Base-by-base conservation (phyloP, 495 filamentous ascomycete genomes). In the Penicillium samsonianum region DNA sequence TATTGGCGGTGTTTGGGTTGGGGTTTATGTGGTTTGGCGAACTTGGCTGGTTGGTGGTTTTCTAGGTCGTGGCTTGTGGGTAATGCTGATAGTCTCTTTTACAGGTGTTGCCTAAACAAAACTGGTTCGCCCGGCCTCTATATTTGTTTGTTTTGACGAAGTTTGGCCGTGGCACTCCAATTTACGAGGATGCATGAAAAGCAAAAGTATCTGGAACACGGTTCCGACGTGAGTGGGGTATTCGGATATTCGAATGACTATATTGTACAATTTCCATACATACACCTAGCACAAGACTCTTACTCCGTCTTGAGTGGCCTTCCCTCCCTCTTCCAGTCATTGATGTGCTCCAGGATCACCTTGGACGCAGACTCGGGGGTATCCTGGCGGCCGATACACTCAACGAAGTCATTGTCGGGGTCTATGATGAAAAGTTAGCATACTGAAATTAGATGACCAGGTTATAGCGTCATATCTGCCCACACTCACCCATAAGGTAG, bases 371-470 rank as follows among this genome's bases (percentile, higher is more conserved):
- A 80, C 60, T 95, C 89, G 14, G 92, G 89, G 25, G 87, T 93
- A 78, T 96, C 91, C 74, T 98, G 92, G 57, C 95, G 81, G 35
- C 94, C 94, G 62, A 98, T 87, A 23, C 91, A 95, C 78, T 98
- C 94, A 23, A 98, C 92, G 70, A 98, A 98, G 73, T 98, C 95
- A 14, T 92, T 92, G 58, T 98, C 95, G 42, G 94, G 94, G 74
- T 97, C 92, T 88, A 65, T 42, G 30, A 43, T 5, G 37, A 53
- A 50, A 12, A 22, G 54, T 59, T 50, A 65, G 51, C 43, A 43
- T 41, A n/a, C 5, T 23, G 62, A 33, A 43, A 30, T 19, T 3
- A 12, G 23, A 14, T 5, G 25, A 3, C 40, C 19, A 0, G n/a
- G 10, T 47, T 48, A 33, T 31, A 31, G 17, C 1, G 1, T n/a